A percentile compares a stretch with the other conserved stretches of the same genome.
Conservation (phyloP, 169 alveolate species). For the Perkinsus chesapeaki region DNA sequence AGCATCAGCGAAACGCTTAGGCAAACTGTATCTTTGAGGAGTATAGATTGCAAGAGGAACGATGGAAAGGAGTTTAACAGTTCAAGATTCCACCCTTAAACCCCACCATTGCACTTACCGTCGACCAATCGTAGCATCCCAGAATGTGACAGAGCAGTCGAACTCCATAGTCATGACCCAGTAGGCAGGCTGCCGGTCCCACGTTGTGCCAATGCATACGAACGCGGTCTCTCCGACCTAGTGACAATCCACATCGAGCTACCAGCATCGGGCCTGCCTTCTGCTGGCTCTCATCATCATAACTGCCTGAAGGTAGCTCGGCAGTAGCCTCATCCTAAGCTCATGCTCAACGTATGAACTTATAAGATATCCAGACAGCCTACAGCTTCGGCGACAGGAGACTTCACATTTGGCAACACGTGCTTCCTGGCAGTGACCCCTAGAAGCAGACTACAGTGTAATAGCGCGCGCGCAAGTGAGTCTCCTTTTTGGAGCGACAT, state of each 20-base stretch:
- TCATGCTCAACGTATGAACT: too few species aligned
- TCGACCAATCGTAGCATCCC: not conserved
- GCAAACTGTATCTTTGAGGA: not conserved
- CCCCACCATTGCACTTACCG: not conserved
- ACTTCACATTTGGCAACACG: not conserved
- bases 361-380: too few species aligned
- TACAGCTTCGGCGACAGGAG: not conserved
- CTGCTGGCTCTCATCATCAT: not conserved
- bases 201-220: not conserved
- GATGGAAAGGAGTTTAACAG: too few species aligned
- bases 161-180: not conserved
- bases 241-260: not conserved
- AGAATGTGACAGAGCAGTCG: not conserved
- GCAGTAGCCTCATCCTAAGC: not conserved
- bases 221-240: not conserved
- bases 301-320: not conserved
- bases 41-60: not conserved
- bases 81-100: not conserved
- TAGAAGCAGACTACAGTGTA: not conserved
- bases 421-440: not conserved
- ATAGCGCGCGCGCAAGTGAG: not conserved
- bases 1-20: not conserved
- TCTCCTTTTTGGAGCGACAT: not conserved
- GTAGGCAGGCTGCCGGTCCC: not conserved
- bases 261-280: not conserved